Evolutionary conservation across 2,329 filamentous ascomycete genomes (phyloP), one percentile per base, ranked within the genome.

Genomic region (Neoascochyta sp.): DNA sequence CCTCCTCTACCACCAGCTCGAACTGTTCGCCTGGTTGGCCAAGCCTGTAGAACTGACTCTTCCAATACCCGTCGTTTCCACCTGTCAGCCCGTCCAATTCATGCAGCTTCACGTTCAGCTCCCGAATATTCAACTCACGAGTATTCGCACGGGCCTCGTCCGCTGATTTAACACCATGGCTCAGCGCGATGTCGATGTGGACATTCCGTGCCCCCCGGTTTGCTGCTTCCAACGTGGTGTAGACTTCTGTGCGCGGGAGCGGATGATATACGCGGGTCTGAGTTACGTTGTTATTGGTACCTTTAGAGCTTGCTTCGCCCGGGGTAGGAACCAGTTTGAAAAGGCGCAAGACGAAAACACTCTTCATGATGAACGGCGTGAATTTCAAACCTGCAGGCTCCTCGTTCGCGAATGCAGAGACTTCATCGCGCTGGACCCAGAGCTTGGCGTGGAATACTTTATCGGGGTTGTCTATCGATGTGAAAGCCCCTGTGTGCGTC

Each of bases 151-250:
- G 31, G 11, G 27, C 15, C 13, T 16, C 16, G 8, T 21, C 24
- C 9, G 20, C 27, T 1, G 43, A 37, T 6, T 44, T 22, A 24
- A 36, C 32, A 25, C 47, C 29, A 20, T 49, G 45, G 21, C 42
- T 50, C 9, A 58, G 32, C n/a, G n/a, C n/a, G n/a, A n/a, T n/a
- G 15, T 47, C 37, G 3, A 55, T 34, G 12, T 58, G 54, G 9
- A 57, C 23, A 4, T 27, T 26, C 13, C 33, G 26, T 5, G 54
- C 54, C 9, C 48, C 47, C 10, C 34, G 37, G 27, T 58, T 57
- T 4, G 52, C 54, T 3, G 24, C 24, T 13, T 26, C 16, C 1
- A 47, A 31, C 2, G 34, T 43, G 3, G 50, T 55, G 27, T 54
- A 54, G 11, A 47, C 13, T 20, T 53, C 47, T 0, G 37, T 29